Evolutionary conservation across 768 basidiomycete genomes (phyloP), one percentile per base, ranked within the genome.

Genomic region (Cyclocybe cylindracea): DNA sequence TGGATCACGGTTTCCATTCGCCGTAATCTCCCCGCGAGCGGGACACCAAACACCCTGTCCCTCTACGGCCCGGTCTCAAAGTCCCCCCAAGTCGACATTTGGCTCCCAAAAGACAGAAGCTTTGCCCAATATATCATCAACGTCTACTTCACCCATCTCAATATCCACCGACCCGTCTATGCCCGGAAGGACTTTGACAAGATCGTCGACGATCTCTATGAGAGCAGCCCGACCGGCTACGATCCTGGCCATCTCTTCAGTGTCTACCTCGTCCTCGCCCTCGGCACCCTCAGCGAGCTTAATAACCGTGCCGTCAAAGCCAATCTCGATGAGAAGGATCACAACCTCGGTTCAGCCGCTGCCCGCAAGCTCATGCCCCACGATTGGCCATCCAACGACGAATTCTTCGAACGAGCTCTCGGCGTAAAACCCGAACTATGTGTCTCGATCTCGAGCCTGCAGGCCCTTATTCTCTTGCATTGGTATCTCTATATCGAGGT

Each of bases 401-500:
- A 92, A 60, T 91, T 94, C 67, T 91, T 92, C 66, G 85, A 89
- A 55, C 78, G 86, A 32, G 89, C 90, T 1, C 70, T 93, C 2
- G 76, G 79, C 14, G 78, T 91, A 57, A 92, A 94, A 64, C 88
- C 90, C 7, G 89, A 94, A 56, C 72, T 94, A 39, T 83, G 87
- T 8, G 90, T 92, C 62, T 91, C 90, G 4, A 81, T 92, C 39
- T 84, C 86, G 5, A 90, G 89, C 63, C 70, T 94, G 54, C 91
- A 94, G 66, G 88, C 91, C 0, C 77, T 94, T 47, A 91, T 92
- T 19, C 68, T 94, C 5, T 67, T 93, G 42, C 92, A 94, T 49
- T 93, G 90, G 91, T 92, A 93, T 68, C 78, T 94, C 16, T 94
- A 93, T 61, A 91, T 86, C 16, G 91, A 93, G 78, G 91, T 89